Base-by-base conservation (phyloP, 139 green algal species). In the Chlamydomonas eustigma region DNA sequence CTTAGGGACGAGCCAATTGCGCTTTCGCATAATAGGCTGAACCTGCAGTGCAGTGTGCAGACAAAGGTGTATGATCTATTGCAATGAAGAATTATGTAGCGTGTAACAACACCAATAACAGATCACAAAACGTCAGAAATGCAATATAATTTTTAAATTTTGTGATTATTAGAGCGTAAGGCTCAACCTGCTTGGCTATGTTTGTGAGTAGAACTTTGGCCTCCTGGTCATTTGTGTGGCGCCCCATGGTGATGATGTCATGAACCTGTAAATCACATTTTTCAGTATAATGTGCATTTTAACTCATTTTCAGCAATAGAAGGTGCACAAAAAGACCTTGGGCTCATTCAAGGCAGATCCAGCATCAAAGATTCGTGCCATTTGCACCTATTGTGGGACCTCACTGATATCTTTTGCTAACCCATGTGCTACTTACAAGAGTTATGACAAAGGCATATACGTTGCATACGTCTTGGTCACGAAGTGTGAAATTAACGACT, bases 21-120 rank as follows among this genome's bases (percentile, higher is more conserved):
- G 58, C 58, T 70, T 70, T 18, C 28, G 24, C 58, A 70, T 70
- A 28, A 70, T 70, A 8, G 58, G 58, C 58, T 70, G 58, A 24
- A 70, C 58, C 58, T 70, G 58, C 6, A 70, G 22, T 32, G 25
- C 25, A 6, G 58, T 58, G 44, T n/a, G 44, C 44, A 58, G 18
- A 58, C 44, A 18, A 12, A 12, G 18, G 44, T 58, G 44, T 28
- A 58, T 18, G 18, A 12, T 58, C 12, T 58, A 28, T 18, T 28
- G 18, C 18, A 58, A 58, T 18, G 18, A 28, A 28, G 12, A 18
- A 58, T 58, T 58, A 28, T 58, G 12, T 12, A 58, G 12, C 12
- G 12, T 58, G 12, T 58, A 28, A 58, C 44, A 12, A 18, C 44
- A 58, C 12, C 12, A 58, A 18, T 58, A 58, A 58, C 12, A 28